Percentiles rank a stretch among this genome's conserved stretches.
Conservation (phyloP, 768 basidiomycete genomes). For the Boletus vermiculosoides region DNA sequence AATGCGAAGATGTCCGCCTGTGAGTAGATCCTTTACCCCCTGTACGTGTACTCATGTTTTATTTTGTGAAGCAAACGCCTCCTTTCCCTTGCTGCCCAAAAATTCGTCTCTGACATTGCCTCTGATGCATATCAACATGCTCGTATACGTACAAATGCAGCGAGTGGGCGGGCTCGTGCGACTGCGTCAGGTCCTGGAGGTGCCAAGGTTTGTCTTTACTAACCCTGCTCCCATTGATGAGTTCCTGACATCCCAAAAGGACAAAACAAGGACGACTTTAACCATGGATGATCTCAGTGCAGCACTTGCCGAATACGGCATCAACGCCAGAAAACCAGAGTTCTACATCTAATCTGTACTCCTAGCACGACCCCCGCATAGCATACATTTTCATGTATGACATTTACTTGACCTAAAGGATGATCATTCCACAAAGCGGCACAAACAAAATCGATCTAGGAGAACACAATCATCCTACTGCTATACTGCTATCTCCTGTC, state of each 20-base stretch:
- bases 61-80: constrained; percentile 73
- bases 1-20: constrained; percentile 92
- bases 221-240: constrained; percentile 1
- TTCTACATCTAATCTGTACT: constrained; percentile 66
- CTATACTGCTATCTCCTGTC: background rate
- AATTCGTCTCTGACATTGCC: constrained; percentile 96
- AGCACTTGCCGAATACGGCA: constrained; percentile 93
- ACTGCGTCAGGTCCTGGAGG: constrained; percentile 56
- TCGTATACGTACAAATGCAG: constrained; percentile 87
- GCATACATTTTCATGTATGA: background rate
- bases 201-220: constrained; percentile 52
- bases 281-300: constrained; percentile 97
- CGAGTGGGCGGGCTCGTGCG: constrained; percentile 66
- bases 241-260: constrained; percentile 41
- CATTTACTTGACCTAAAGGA: constrained; percentile 3
- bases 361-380: background rate
- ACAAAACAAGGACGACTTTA: constrained; percentile 88
- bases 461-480: background rate
- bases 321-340: constrained; percentile 91
- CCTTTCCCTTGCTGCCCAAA: constrained; percentile 92
- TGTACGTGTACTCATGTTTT: background rate
- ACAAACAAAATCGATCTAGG: background rate
- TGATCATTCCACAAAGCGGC: background rate
- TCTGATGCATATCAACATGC: constrained; percentile 98
- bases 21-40: constrained; percentile 38